Evolutionary conservation across 495 filamentous ascomycete species (phyloP).

Genomic region (Podospora fimiseda): DNA sequence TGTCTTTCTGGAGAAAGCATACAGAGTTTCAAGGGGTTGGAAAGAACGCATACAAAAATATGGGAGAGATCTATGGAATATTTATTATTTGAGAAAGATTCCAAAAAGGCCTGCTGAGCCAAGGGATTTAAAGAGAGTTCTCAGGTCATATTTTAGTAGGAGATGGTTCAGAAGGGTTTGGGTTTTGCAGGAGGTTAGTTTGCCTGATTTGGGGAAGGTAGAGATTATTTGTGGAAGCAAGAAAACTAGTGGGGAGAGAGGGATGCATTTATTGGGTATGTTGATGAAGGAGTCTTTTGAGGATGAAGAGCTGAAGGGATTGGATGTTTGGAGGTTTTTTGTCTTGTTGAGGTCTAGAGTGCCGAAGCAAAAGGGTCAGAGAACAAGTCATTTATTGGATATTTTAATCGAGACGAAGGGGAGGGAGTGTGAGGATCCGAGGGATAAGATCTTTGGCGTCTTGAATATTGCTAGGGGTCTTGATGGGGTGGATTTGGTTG

Average conservation of each 20-base stretch:
- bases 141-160: slow-evolving; percentile 9
- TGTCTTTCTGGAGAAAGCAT: background rate
- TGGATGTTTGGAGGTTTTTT: background rate
- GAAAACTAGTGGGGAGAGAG: background rate
- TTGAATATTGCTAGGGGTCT: slow-evolving; percentile 9
- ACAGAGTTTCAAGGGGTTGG: background rate
- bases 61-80: background rate
- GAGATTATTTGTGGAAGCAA: slow-evolving; percentile 2
- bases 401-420: slow-evolving; percentile 1
- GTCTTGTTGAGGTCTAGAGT: background rate
- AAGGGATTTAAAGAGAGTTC: background rate
- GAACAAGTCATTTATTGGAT: slow-evolving; percentile 5
- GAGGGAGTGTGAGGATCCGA: slow-evolving; percentile 10
- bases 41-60: background rate
- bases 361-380: background rate
- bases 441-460: slow-evolving; percentile 15
- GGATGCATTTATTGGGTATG: slow-evolving; percentile 1
- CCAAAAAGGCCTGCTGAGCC: background rate
- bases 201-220: slow-evolving; percentile 7
- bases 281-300: background rate
- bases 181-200: slow-evolving; percentile 15
- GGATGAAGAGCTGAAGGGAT: background rate
- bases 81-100: background rate
- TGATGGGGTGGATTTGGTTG: background rate
- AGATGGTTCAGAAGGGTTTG: slow-evolving; percentile 15